A percentile compares a stretch with the other conserved stretches of the same genome.
Evolutionary conservation across 805 yeast species (phyloP).

Genomic region (Saturnispora serradocipensis): DNA sequence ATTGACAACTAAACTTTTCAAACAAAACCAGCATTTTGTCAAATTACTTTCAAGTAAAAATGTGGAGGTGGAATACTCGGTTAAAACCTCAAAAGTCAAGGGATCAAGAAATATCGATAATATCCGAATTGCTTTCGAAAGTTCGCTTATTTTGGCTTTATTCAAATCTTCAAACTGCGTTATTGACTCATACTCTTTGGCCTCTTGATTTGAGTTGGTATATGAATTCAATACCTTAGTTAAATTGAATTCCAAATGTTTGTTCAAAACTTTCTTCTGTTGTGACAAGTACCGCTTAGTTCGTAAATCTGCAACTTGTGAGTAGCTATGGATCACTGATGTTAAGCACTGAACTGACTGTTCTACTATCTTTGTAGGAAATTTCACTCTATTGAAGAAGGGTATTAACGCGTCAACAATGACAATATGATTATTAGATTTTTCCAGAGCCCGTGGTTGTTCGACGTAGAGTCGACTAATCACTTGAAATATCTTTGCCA

Average conservation of each 20-base stretch:
- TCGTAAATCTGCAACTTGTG: constrained; percentile 17
- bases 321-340: constrained; percentile 16
- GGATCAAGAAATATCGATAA: constrained; percentile 22
- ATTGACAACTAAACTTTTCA: constrained; percentile 25
- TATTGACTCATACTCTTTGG: constrained; percentile 13
- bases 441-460: constrained; percentile 2
- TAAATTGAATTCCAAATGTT: constrained; percentile 17
- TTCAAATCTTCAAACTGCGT: constrained; percentile 13
- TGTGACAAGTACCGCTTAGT: constrained; percentile 18
- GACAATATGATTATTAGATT: constrained; percentile 13
- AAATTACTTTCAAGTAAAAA: constrained; percentile 20
- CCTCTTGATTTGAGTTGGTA: constrained; percentile 16
- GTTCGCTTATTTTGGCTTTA: constrained; percentile 18
- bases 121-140: constrained; percentile 22
- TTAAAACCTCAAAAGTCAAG: constrained; percentile 14
- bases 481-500: constrained; percentile 4
- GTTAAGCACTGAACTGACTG: constrained; percentile 18
- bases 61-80: constrained; percentile 16
- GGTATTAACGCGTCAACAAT: constrained; percentile 16
- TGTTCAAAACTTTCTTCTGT: constrained; percentile 17
- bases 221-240: constrained; percentile 19
- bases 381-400: constrained; percentile 22
- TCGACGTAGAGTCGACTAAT: constrained; percentile 1
- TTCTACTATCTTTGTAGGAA: constrained; percentile 16
- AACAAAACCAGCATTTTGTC: constrained; percentile 26